Conservation (phyloP, 2,329 filamentous ascomycete genomes). For the Ophidiomyces ophidiicola region DNA sequence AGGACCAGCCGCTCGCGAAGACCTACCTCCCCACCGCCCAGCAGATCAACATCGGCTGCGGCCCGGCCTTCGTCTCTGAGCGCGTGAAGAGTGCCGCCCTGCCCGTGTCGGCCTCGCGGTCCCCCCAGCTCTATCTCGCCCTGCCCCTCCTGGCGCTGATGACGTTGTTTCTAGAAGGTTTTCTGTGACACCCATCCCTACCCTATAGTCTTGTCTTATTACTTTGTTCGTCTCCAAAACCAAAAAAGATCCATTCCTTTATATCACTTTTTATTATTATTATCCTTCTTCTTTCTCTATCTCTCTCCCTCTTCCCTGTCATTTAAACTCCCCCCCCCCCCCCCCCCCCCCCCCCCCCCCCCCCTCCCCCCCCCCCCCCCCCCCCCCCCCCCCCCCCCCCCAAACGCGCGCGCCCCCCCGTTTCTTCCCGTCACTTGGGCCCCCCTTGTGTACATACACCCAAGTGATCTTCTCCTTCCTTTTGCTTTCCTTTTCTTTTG, state of each 20-base stretch:
- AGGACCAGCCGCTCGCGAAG: slow-evolving; percentile 51
- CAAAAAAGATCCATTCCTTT: neutral
- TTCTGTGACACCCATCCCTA: neutral
- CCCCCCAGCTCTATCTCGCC: neutral
- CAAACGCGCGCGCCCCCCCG: no score
- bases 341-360: no score
- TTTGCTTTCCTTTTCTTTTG: neutral
- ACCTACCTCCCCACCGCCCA: slow-evolving; percentile 62
- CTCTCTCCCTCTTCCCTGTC: no score
- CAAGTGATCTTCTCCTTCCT: slow-evolving; percentile 1
- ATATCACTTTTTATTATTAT: no score
- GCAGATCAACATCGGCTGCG: slow-evolving; percentile 56
- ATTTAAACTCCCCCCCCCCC: no score
- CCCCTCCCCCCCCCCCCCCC: no score
- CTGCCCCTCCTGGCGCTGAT: neutral
- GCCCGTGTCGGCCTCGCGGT: neutral
- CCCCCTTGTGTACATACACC: slow-evolving; percentile 3
- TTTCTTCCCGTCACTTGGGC: no score
- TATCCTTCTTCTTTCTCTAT: no score
- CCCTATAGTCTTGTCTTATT: neutral
- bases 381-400: no score
- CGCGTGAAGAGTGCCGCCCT: neutral
- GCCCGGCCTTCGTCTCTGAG: slow-evolving; percentile 38
- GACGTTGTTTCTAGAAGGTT: neutral
- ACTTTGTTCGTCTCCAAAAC: neutral